phyloP scores from a whole-genome alignment of 768 basidiomycete genomes.

The Boletus speciosus region DNA sequence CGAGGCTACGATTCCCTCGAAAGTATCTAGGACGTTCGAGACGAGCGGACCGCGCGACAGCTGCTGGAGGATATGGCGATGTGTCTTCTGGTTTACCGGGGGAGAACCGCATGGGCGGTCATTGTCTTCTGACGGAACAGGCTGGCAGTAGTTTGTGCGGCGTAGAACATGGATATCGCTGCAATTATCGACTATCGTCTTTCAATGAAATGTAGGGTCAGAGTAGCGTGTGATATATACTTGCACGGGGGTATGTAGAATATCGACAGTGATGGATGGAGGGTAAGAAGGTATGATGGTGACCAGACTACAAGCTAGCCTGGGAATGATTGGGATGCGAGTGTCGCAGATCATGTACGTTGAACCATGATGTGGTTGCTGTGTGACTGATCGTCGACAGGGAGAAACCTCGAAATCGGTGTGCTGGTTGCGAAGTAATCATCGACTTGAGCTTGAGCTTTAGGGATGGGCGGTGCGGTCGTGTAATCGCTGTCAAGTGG shows the following conservation, averaged over 20 bases:
- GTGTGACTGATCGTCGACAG: neutral
- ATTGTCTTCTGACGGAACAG: neutral
- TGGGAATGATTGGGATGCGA: too few relatives aligned
- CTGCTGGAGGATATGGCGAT: neutral
- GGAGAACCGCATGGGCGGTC: neutral
- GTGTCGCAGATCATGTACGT: too few relatives aligned
- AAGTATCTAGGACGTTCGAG: neutral
- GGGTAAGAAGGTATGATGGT: too few relatives aligned
- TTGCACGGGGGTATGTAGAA: neutral
- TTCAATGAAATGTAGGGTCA: neutral
- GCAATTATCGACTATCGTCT: too few relatives aligned
- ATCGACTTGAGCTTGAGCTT: neutral
- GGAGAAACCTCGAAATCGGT: too few relatives aligned
- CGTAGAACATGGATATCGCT: neutral
- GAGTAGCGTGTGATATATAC: neutral
- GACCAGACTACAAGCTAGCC: too few relatives aligned
- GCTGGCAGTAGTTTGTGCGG: neutral
- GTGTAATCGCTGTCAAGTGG: neutral
- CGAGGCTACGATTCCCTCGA: neutral
- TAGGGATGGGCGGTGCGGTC: neutral
- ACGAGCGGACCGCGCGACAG: neutral
- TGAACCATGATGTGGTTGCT: neutral
- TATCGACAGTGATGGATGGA: too few relatives aligned
- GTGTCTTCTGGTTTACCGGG: neutral
- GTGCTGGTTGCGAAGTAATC: too few relatives aligned